Percentiles rank a stretch among this genome's conserved stretches.
Conservation (phyloP, 1,139 yeast genomes). For the Blastobotrys capitulatus region DNA sequence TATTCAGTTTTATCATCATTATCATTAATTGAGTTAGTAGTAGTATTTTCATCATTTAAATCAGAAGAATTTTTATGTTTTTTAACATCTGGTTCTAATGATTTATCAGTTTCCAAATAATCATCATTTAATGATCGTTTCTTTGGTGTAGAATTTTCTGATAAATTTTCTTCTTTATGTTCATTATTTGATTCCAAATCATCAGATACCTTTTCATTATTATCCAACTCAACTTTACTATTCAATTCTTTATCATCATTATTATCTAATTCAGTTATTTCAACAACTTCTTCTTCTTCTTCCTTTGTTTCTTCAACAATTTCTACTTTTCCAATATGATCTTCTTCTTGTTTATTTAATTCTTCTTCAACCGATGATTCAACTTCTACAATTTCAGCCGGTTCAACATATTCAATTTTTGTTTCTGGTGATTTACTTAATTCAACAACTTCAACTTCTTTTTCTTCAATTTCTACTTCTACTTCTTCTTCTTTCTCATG, state of each 20-base stretch:
- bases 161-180: background rate
- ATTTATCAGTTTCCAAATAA: background rate
- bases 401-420: background rate
- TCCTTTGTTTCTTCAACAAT: constrained; percentile 6
- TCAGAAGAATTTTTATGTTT: background rate
- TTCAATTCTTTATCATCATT: background rate
- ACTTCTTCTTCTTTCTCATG: background rate
- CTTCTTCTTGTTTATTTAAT: background rate
- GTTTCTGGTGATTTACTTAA: background rate
- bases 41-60: background rate
- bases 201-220: background rate
- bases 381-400: constrained; percentile 1
- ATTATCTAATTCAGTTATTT: background rate
- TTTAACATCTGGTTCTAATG: background rate
- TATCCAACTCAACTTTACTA: background rate
- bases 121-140: constrained; percentile 3
- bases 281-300: background rate
- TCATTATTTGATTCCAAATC: background rate
- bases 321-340: background rate
- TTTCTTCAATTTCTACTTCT: background rate
- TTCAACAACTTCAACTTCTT: constrained; percentile 1
- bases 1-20: too few species aligned
- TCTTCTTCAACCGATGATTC: constrained; percentile 3
- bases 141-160: background rate
- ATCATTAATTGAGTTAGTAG: background rate